These are phyloP conservation scores for Lipomyces spencermartinsiae DNA, from an alignment of 805 yeast genomes.

Conservation along the genomic window DNA sequence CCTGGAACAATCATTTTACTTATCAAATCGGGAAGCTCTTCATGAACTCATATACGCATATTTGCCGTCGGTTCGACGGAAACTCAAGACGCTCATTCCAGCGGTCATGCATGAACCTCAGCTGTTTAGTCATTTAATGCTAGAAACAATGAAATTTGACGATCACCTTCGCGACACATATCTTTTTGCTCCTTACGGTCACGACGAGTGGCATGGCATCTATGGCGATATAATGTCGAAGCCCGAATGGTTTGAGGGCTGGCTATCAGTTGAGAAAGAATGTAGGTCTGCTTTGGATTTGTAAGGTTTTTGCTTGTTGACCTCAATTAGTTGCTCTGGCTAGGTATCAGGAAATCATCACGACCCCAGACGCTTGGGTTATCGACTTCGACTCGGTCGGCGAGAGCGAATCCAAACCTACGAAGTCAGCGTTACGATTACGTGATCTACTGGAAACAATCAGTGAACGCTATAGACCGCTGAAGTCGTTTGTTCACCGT, in stretches of 20 bases:
- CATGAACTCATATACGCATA: constrained; percentile 56
- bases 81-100: constrained; percentile 48
- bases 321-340: constrained; percentile 50
- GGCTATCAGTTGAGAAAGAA: constrained; percentile 62
- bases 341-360: constrained; percentile 60
- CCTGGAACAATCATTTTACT: constrained; percentile 30
- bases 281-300: constrained; percentile 15
- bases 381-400: constrained; percentile 64
- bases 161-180: constrained; percentile 54
- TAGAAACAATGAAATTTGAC: constrained; percentile 66
- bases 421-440: constrained; percentile 65
- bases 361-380: constrained; percentile 56
- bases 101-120: constrained; percentile 49
- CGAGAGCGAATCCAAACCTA: constrained; percentile 58
- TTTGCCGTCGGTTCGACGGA: constrained; percentile 55
- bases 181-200: constrained; percentile 53
- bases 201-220: constrained; percentile 54
- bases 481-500: constrained; percentile 58
- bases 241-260: constrained; percentile 49
- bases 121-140: constrained; percentile 62
- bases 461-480: constrained; percentile 55
- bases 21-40: constrained; percentile 43
- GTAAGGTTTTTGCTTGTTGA: not conserved
- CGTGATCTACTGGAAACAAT: constrained; percentile 63
- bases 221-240: constrained; percentile 42